Percentiles rank a stretch among this genome's conserved stretches.
phyloP scores from a whole-genome alignment of 2,329 filamentous ascomycete species.

The Tympanopsis confertula region DNA sequence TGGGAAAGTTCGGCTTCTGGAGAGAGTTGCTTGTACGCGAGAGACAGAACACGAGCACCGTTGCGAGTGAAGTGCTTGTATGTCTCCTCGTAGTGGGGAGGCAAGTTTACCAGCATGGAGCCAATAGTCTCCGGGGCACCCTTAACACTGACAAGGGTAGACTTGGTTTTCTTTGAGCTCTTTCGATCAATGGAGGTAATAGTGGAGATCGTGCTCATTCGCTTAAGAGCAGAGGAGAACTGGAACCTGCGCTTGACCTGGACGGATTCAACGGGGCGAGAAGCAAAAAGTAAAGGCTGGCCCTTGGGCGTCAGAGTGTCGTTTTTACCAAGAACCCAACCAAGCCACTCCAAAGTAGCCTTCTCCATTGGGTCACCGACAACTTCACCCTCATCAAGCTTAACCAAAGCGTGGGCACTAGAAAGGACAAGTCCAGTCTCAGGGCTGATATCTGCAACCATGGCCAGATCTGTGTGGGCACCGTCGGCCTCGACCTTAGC shows the following conservation, averaged over 20 bases:
- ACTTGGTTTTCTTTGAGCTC: slow-evolving; percentile 64
- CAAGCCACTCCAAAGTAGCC: slow-evolving; percentile 77
- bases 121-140: slow-evolving; percentile 94
- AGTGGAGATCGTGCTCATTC: slow-evolving; percentile 86
- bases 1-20: slow-evolving; percentile 71
- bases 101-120: slow-evolving; percentile 76
- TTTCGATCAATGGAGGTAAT: slow-evolving; percentile 61
- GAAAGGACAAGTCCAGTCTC: slow-evolving; percentile 88
- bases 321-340: slow-evolving; percentile 85
- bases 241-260: slow-evolving; percentile 96
- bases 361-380: slow-evolving; percentile 99
- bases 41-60: slow-evolving; percentile 82
- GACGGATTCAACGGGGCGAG: slow-evolving; percentile 58
- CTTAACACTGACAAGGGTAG: slow-evolving; percentile 91
- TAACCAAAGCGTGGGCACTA: slow-evolving; percentile 89
- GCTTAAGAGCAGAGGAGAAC: slow-evolving; percentile 91
- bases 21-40: slow-evolving; percentile 87
- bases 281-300: slow-evolving; percentile 21
- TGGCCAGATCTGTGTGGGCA: slow-evolving; percentile 67
- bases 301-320: slow-evolving; percentile 66
- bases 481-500: slow-evolving; percentile 65
- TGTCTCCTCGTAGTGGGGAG: slow-evolving; percentile 87
- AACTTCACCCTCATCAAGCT: slow-evolving; percentile 90
- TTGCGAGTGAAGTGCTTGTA: slow-evolving; percentile 97
- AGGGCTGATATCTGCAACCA: slow-evolving; percentile 58